Evolutionary conservation across 2,329 filamentous ascomycete genomes (phyloP).

Genomic region (Sporothrix euskadiensis): DNA sequence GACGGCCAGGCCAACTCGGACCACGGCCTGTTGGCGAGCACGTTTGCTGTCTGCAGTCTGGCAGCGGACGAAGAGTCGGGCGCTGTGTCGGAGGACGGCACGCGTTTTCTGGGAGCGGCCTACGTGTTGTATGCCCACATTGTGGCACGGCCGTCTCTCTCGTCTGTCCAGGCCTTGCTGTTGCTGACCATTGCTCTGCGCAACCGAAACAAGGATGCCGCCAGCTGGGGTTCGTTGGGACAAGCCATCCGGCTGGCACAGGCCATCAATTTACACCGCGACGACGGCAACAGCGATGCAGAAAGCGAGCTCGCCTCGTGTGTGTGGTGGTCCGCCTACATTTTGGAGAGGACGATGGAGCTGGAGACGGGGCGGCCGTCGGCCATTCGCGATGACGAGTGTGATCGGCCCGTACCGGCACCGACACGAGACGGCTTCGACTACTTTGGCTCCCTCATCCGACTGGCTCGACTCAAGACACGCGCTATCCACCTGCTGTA

Average conservation of each 20-base stretch:
- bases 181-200: conserved; percentile 23
- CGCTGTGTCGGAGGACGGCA: conserved; percentile 1
- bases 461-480: conserved; percentile 21
- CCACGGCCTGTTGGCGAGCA: conserved; percentile 14
- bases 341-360: conserved; percentile 26
- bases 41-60: conserved; percentile 22
- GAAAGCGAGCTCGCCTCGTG: neutral
- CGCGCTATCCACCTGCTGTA: conserved; percentile 22
- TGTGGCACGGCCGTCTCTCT: conserved; percentile 8
- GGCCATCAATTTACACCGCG: conserved; percentile 22
- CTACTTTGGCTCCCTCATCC: conserved; percentile 23
- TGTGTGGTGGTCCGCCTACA: conserved; percentile 28
- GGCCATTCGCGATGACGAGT: conserved; percentile 26
- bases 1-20: neutral
- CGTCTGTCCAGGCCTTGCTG: conserved; percentile 25
- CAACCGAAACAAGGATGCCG: conserved; percentile 29
- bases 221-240: conserved; percentile 24
- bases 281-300: neutral
- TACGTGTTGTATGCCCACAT: conserved; percentile 24
- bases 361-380: conserved; percentile 27
- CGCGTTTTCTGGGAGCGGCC: neutral
- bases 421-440: neutral
- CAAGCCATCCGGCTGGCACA: conserved; percentile 27
- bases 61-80: conserved; percentile 22
- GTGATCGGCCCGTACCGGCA: neutral